These are phyloP conservation scores for Allantophomopsis cytisporea DNA, from an alignment of 2,329 filamentous ascomycete genomes.

Conservation along the genomic window DNA sequence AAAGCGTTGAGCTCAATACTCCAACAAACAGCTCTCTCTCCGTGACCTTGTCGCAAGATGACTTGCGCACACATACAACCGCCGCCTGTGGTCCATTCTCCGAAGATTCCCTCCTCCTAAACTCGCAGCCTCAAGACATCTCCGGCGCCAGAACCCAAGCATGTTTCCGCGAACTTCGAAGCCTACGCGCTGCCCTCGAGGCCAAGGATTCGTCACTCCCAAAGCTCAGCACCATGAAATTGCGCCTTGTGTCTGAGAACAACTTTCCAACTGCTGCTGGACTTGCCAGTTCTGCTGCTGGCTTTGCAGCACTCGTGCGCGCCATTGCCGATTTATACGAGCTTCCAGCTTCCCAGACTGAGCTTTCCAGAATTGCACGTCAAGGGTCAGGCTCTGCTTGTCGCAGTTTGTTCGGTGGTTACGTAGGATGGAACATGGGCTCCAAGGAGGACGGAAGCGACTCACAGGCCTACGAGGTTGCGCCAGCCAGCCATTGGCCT, in stretches of 20 bases:
- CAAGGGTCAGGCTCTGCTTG: slow-evolving; percentile 94
- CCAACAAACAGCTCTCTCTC: slow-evolving; percentile 97
- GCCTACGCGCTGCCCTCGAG: slow-evolving; percentile 66
- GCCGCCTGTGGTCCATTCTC: slow-evolving; percentile 76
- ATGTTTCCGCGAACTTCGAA: slow-evolving; percentile 76
- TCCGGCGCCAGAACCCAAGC: slow-evolving; percentile 84
- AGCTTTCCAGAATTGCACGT: slow-evolving; percentile 78
- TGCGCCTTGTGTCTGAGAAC: slow-evolving; percentile 89
- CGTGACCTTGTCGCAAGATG: slow-evolving; percentile 86
- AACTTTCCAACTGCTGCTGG: slow-evolving; percentile 98
- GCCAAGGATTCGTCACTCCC: slow-evolving; percentile 59
- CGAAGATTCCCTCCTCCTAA: slow-evolving; percentile 68
- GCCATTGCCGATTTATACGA: slow-evolving; percentile 88
- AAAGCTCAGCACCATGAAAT: slow-evolving; percentile 61
- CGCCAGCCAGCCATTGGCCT: slow-evolving; percentile 84
- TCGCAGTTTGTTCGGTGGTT: slow-evolving; percentile 84
- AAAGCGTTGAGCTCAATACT: slow-evolving; percentile 84
- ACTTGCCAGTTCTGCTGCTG: slow-evolving; percentile 59
- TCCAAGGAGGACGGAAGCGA: slow-evolving; percentile 65
- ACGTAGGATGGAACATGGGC: slow-evolving; percentile 89
- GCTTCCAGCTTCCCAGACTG: slow-evolving; percentile 65
- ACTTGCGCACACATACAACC: slow-evolving; percentile 90
- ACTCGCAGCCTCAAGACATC: slow-evolving; percentile 71
- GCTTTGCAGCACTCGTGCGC: slow-evolving; percentile 60
- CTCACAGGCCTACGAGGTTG: slow-evolving; percentile 78